phyloP scores from a whole-genome alignment of 1,284 basidiomycete species.

The Cryptococcus deneoformans region DNA sequence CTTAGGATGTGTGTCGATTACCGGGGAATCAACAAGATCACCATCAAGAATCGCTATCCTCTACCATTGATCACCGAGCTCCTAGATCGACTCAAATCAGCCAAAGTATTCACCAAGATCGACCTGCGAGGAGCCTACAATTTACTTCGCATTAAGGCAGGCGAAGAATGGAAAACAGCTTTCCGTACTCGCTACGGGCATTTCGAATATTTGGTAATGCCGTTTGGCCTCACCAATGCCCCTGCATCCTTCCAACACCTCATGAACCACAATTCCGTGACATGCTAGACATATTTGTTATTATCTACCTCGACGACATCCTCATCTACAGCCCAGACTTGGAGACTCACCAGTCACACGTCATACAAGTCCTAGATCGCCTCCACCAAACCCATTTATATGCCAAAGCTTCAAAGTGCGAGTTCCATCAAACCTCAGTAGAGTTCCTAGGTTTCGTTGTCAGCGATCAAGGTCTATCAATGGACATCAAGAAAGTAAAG shows the following conservation, averaged over 20 bases:
- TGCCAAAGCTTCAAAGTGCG: slow-evolving; percentile 50
- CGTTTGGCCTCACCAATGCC: slow-evolving; percentile 51
- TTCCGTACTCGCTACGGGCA: slow-evolving; percentile 32
- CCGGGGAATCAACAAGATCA: neutral
- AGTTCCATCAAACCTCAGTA: slow-evolving; percentile 30
- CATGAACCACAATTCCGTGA: slow-evolving; percentile 35
- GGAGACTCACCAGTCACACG: slow-evolving; percentile 37
- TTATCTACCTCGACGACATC: slow-evolving; percentile 47
- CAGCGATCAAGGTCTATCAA: neutral
- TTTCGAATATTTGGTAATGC: slow-evolving; percentile 51
- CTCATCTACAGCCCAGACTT: slow-evolving; percentile 50
- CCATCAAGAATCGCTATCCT: slow-evolving; percentile 4
- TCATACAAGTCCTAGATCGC: slow-evolving; percentile 43
- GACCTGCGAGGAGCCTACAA: slow-evolving; percentile 38
- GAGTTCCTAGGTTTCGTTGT: slow-evolving; percentile 5
- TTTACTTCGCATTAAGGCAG: slow-evolving; percentile 26
- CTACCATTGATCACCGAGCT: slow-evolving; percentile 21
- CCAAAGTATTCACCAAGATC: slow-evolving; percentile 36
- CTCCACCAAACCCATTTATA: slow-evolving; percentile 45
- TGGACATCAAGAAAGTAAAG: slow-evolving; percentile 6
- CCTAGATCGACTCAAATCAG: slow-evolving; percentile 34
- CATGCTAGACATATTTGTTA: slow-evolving; percentile 30
- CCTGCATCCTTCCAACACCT: slow-evolving; percentile 48
- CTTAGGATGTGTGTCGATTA: neutral
- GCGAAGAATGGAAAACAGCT: slow-evolving; percentile 41